These are phyloP conservation scores for Thermothielavioides terrestris DNA, from an alignment of 495 filamentous ascomycete genomes.

Conservation along the genomic window DNA sequence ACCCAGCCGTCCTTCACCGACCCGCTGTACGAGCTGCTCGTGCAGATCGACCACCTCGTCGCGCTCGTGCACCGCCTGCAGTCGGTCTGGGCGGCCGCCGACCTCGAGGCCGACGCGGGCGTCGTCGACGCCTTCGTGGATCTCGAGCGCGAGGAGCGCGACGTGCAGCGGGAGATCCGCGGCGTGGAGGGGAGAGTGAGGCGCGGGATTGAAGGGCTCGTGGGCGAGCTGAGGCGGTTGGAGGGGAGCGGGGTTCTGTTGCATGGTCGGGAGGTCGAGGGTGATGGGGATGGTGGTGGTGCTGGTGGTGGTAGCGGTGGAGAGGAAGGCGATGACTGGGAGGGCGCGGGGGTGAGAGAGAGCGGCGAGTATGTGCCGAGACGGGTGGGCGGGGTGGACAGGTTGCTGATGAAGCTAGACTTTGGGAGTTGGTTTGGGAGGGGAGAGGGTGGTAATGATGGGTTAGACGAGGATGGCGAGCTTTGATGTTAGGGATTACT, in stretches of 20 bases:
- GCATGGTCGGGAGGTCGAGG: constrained; percentile 2
- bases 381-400: constrained; percentile 62
- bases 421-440: constrained; percentile 45
- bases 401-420: constrained; percentile 78
- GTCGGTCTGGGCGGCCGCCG: constrained; percentile 58
- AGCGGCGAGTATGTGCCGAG: constrained; percentile 47
- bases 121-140: constrained; percentile 66
- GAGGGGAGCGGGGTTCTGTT: constrained; percentile 10
- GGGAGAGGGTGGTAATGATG: background rate
- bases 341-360: constrained; percentile 10
- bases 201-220: constrained; percentile 52
- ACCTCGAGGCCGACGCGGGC: constrained; percentile 70
- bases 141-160: constrained; percentile 56
- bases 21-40: constrained; percentile 60
- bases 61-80: constrained; percentile 66
- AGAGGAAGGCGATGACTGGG: constrained; percentile 19
- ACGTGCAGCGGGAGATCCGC: constrained; percentile 51
- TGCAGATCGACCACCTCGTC: constrained; percentile 65
- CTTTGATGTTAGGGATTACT: background rate
- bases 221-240: constrained; percentile 42
- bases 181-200: constrained; percentile 46
- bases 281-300: too few relatives aligned
- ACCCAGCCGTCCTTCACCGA: constrained; percentile 59
- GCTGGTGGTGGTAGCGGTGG: too few relatives aligned
- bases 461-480: background rate